Conservation (phyloP, 495 filamentous ascomycete species). For the Neurospora africana region DNA sequence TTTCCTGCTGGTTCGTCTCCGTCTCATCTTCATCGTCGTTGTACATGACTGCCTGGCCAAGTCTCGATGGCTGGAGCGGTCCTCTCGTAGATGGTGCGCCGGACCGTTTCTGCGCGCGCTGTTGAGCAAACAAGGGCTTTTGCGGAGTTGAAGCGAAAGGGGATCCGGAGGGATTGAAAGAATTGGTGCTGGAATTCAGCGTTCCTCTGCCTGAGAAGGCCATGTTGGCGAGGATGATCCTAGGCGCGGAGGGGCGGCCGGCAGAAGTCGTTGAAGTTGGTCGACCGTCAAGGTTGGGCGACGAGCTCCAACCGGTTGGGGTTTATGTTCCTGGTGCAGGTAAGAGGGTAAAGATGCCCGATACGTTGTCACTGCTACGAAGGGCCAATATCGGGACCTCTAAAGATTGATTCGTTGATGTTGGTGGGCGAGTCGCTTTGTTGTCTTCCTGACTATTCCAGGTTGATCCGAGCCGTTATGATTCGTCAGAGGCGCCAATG, state of each 20-base stretch:
- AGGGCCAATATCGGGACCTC: neutral
- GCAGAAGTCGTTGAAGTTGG: neutral
- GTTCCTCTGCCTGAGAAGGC: conserved; percentile 48
- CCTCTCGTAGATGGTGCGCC: conserved; percentile 7
- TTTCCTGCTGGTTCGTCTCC: conserved; percentile 20
- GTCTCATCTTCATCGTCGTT: conserved; percentile 20
- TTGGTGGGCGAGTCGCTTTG: neutral
- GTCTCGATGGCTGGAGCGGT: conserved; percentile 24
- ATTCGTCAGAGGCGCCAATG: neutral
- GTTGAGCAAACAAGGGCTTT: conserved; percentile 23
- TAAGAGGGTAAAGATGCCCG: neutral
- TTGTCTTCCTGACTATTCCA: neutral
- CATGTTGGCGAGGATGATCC: conserved; percentile 55
- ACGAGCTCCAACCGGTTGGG: neutral
- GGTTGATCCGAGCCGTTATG: neutral
- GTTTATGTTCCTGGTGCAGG: neutral
- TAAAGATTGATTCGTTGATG: neutral
- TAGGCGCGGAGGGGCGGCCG: conserved; percentile 47
- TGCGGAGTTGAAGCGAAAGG: conserved; percentile 25
- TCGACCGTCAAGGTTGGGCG: neutral
- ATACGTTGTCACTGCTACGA: neutral
- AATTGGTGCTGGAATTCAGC: conserved; percentile 27
- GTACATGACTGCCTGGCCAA: conserved; percentile 26
- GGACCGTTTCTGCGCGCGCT: conserved; percentile 24
- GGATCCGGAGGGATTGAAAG: conserved; percentile 34